These are phyloP conservation scores for Colletotrichum sp. DNA, from an alignment of 2,329 filamentous ascomycete species.

Conservation along the genomic window DNA sequence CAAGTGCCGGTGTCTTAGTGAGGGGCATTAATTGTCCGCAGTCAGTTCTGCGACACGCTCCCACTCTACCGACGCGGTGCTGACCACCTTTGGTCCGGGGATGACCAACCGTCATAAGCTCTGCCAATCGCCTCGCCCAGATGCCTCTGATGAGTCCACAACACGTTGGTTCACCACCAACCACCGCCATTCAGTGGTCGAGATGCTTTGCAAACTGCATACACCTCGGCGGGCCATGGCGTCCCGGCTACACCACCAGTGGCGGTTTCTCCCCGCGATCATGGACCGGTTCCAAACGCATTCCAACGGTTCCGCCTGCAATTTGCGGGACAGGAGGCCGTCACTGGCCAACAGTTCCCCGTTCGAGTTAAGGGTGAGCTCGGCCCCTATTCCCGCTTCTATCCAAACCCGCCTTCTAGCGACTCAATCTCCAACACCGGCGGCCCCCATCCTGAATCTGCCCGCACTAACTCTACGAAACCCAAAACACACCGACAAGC, in stretches of 20 bases:
- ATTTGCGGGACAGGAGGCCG: neutral
- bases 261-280: neutral
- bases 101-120: neutral
- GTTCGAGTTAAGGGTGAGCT: neutral
- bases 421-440: constrained; percentile 19
- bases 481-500: constrained; percentile 16
- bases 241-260: neutral
- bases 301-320: neutral
- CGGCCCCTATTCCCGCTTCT: constrained; percentile 3
- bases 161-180: neutral
- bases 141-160: neutral
- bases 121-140: neutral
- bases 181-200: neutral
- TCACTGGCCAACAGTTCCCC: constrained; percentile 13
- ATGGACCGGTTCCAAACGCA: neutral
- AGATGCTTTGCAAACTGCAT: neutral
- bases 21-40: neutral
- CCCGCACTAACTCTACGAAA: neutral
- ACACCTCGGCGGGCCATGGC: neutral
- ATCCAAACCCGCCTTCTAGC: neutral
- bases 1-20: constrained; percentile 7
- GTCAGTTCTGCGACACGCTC: neutral
- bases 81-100: neutral
- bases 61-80: neutral
- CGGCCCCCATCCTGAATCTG: neutral